Evolutionary conservation across 352 stramenopile species (phyloP), one percentile per base, ranked within the genome.

Genomic region (Paralagenidium karlingii): DNA sequence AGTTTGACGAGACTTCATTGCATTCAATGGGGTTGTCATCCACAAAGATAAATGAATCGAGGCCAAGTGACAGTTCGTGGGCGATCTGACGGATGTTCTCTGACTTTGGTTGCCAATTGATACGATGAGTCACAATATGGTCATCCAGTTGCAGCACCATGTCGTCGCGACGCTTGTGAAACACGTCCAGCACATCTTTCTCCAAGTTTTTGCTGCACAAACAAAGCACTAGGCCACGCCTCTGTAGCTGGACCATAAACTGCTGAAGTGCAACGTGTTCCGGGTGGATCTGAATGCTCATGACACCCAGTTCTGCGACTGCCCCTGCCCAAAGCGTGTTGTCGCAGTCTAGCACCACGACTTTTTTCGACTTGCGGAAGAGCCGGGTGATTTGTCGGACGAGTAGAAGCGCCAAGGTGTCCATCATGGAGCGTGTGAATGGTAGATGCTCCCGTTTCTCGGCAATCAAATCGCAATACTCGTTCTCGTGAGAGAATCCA

Each of bases 341-440:
- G 43, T 87, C 73, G 39, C 73, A 86, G 43, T 86, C 73, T 2
- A 86, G 58, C 18, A 82, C 69, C 27, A 86, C 54, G n/a, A 81
- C 68, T 58, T 86, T 82, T 28, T 81, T 77, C 11, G 21, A 40
- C 27, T 48, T 52, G 24, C 53, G 58, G 30, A 59, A 60, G 10
- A 82, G 40, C 2, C 63, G 60, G n/a, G 52, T 62, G 40, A 82
- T 65, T 19, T 79, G 65, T 16, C 73, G 58, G 8, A 54, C 63
- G 6, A 73, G 29, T 22, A 49, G 49, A 5, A 82, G 48, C 34
- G 59, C 54, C 16, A 86, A 22, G 2, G 62, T 42, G 25, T 78
- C 60, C 25, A 69, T 52, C 73, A 86, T 86, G 13, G 45, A 29
- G 41, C 59, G 59, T n/a, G 65, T 76, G 50, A 74, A 87, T 25